phyloP scores from a whole-genome alignment of 306 rosid species.

The Dalbergia oliveri region DNA sequence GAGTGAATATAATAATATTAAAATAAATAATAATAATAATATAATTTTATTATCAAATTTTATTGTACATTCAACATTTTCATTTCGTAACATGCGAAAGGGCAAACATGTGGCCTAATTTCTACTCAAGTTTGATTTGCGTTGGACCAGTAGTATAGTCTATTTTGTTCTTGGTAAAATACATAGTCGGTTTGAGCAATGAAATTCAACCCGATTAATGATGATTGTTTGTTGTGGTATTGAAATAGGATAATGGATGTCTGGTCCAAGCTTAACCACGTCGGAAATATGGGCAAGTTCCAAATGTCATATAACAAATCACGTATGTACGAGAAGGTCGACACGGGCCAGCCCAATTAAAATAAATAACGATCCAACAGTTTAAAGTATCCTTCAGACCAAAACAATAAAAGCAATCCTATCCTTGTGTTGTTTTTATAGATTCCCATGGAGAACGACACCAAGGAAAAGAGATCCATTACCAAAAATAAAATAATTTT shows the following conservation, averaged over 20 bases:
- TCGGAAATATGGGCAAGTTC: background rate
- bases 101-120: slow-evolving; percentile 30
- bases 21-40: no score
- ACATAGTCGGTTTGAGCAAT: slow-evolving; percentile 11
- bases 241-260: slow-evolving; percentile 14
- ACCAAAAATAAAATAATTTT: no score
- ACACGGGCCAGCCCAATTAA: slow-evolving; percentile 35
- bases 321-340: background rate
- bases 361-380: background rate
- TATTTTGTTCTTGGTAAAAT: slow-evolving; percentile 24
- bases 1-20: no score
- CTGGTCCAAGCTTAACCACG: slow-evolving; percentile 23
- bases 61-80: no score
- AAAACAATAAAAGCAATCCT: background rate
- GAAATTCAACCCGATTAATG: slow-evolving; percentile 4
- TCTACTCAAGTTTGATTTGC: slow-evolving; percentile 32
- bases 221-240: background rate
- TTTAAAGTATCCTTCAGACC: background rate
- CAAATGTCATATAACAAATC: background rate
- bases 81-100: background rate
- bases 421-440: background rate
- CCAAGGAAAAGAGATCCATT: no score
- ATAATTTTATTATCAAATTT: no score
- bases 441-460: no score
- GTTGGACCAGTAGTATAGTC: slow-evolving; percentile 6